Conservation (phyloP, 2,329 filamentous ascomycete species). For the Fusarium redolens region DNA sequence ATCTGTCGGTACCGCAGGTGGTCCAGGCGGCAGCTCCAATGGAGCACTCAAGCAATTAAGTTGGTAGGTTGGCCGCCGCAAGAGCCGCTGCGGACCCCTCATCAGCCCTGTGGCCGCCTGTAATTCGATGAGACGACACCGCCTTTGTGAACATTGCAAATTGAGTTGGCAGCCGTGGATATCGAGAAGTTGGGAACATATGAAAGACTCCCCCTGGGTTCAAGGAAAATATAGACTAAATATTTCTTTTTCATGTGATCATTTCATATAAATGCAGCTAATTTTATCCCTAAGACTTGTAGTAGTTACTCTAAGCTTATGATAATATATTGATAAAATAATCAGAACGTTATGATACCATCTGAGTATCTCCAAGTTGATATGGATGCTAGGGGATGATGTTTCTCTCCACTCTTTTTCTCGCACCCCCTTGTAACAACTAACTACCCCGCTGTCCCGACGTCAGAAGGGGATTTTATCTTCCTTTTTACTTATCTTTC, state of each 20-base stretch:
- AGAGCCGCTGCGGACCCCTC: conserved; percentile 37
- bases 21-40: conserved; percentile 21
- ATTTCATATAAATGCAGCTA: not conserved
- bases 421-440: not conserved
- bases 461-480: conserved; percentile 35
- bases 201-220: not conserved
- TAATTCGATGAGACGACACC: conserved; percentile 43
- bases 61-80: conserved; percentile 23
- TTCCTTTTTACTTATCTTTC: conserved; percentile 26
- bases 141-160: conserved; percentile 32
- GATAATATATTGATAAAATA: not conserved
- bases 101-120: conserved; percentile 41
- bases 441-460: conserved; percentile 43
- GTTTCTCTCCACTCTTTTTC: not conserved
- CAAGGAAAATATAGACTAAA: too few relatives aligned
- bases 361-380: not conserved
- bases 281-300: not conserved
- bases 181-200: not conserved
- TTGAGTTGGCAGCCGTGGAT: conserved; percentile 6
- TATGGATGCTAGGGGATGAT: not conserved
- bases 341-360: not conserved
- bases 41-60: not conserved
- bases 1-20: not conserved
- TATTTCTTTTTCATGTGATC: not conserved
- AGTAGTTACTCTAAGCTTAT: not conserved